phyloP scores from a whole-genome alignment of 495 filamentous ascomycete species.

The Immersiella caudata region DNA sequence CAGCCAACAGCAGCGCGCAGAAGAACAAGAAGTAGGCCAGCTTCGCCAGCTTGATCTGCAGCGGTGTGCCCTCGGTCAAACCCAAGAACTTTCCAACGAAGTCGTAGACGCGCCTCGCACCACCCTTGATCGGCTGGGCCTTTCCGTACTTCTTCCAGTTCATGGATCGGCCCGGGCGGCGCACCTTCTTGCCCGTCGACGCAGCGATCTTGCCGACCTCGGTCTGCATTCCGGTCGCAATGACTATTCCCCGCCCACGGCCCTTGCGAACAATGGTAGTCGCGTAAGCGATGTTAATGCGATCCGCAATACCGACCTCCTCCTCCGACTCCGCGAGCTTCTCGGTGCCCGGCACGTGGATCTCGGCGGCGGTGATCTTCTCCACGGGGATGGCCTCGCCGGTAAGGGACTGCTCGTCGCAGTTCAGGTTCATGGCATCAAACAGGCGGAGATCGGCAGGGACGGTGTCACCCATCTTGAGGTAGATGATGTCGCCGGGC shows the following conservation, averaged over 20 bases:
- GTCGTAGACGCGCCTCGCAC: slow-evolving; percentile 62
- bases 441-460: slow-evolving; percentile 76
- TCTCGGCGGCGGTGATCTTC: slow-evolving; percentile 39
- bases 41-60: slow-evolving; percentile 80
- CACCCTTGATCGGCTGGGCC: slow-evolving; percentile 60
- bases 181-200: slow-evolving; percentile 60
- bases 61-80: slow-evolving; percentile 75
- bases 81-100: slow-evolving; percentile 69
- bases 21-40: slow-evolving; percentile 75
- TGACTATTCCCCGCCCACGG: slow-evolving; percentile 66
- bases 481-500: slow-evolving; percentile 77
- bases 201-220: slow-evolving; percentile 84
- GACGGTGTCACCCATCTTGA: slow-evolving; percentile 84
- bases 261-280: slow-evolving; percentile 70
- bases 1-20: slow-evolving; percentile 71
- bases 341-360: slow-evolving; percentile 37
- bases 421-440: slow-evolving; percentile 73
- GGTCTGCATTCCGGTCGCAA: slow-evolving; percentile 76
- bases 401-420: slow-evolving; percentile 54
- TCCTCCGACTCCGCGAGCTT: slow-evolving; percentile 42
- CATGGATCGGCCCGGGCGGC: slow-evolving; percentile 64
- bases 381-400: slow-evolving; percentile 65
- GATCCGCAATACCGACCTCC: slow-evolving; percentile 64
- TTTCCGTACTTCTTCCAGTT: slow-evolving; percentile 65
- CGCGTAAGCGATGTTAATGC: slow-evolving; percentile 70